Evolutionary conservation across 1,284 basidiomycete species (phyloP).

Genomic region (Ustanciosporium gigantosporum): DNA sequence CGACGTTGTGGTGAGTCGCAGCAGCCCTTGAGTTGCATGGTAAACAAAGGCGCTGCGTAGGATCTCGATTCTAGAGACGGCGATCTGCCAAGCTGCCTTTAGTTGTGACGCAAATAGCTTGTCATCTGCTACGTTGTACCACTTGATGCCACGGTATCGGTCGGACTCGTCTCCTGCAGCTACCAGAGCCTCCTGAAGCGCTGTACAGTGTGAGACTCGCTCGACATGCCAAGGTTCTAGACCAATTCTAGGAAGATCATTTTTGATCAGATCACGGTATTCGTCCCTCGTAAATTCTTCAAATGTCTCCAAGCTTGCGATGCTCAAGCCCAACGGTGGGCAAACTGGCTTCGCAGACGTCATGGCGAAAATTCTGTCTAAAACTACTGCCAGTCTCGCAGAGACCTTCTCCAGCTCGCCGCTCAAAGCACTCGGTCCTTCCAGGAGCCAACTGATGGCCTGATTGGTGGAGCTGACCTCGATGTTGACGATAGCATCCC

Average conservation of each 20-base stretch:
- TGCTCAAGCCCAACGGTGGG: not conserved
- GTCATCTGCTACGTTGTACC: not conserved
- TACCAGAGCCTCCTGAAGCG: not conserved
- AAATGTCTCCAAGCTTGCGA: not conserved
- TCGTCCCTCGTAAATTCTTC: not conserved
- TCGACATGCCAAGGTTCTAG: not conserved
- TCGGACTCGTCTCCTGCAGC: not conserved
- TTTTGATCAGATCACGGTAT: not conserved
- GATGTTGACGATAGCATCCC: conserved; percentile 2
- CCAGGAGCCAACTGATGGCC: not conserved
- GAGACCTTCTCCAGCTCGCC: not conserved
- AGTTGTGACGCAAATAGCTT: not conserved
- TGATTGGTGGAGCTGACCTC: not conserved
- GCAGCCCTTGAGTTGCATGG: not conserved
- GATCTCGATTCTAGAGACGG: not conserved
- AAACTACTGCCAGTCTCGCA: not conserved
- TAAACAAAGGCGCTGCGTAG: not conserved
- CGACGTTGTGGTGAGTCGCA: not conserved
- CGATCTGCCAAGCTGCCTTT: not conserved
- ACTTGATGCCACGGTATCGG: not conserved
- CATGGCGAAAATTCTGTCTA: not conserved
- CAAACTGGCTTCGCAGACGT: not conserved
- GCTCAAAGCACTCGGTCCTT: not conserved
- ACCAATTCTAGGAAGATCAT: not conserved
- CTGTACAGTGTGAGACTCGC: not conserved